Percentiles rank a stretch among this genome's conserved stretches.
These are phyloP conservation scores for Scutellaria minor DNA, from an alignment of 257 asterid genomes.

Conservation along the genomic window DNA sequence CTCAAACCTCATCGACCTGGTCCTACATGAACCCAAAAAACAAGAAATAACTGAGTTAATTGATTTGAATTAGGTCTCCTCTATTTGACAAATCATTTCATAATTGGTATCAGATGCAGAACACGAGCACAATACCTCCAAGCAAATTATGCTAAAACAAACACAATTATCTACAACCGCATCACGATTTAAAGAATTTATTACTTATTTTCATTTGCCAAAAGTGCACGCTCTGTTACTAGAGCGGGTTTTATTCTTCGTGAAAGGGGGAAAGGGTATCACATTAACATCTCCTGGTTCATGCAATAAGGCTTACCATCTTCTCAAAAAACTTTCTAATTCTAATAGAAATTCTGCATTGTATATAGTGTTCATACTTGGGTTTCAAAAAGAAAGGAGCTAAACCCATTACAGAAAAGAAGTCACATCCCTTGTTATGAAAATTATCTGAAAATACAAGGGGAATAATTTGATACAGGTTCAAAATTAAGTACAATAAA, in stretches of 20 bases:
- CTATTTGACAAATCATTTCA: not conserved
- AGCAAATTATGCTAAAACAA: not conserved
- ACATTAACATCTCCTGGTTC: not conserved
- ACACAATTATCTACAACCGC: not conserved
- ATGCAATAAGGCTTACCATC: not conserved
- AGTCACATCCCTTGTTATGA: not conserved
- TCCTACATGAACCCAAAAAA: slow-evolving; percentile 49
- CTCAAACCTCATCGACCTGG: slow-evolving; percentile 59
- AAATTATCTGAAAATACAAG: not conserved
- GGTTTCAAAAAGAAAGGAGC: slow-evolving; percentile 3
- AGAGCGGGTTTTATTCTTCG: not conserved
- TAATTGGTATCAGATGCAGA: not conserved
- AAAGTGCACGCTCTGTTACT: not conserved
- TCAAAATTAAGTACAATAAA: not conserved
- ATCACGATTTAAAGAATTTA: not conserved
- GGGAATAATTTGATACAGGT: not conserved
- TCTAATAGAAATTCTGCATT: not conserved
- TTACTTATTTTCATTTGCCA: not conserved
- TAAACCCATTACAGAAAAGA: not conserved
- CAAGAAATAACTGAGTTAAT: slow-evolving; percentile 9
- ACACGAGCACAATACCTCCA: not conserved
- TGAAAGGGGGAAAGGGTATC: not conserved
- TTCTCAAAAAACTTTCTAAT: not conserved
- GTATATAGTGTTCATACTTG: not conserved
- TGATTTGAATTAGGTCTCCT: not conserved